Evolutionary conservation across 2,329 filamentous ascomycete species (phyloP).

Genomic region (Epichloe sibirici): DNA sequence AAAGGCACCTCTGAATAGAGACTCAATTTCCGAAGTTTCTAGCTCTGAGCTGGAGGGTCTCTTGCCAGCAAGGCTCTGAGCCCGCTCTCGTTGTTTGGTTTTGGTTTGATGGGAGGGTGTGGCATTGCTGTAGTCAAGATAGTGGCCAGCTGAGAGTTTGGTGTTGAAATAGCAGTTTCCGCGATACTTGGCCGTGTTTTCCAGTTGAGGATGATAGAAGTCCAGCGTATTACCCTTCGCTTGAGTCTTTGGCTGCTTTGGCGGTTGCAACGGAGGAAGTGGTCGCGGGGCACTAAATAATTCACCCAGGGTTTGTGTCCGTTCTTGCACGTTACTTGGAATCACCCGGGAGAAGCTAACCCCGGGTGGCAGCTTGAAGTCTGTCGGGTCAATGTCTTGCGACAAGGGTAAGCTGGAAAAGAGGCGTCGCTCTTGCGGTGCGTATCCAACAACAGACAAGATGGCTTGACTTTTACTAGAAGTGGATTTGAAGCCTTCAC

Average conservation of each 20-base stretch:
- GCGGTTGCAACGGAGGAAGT: constrained; percentile 54
- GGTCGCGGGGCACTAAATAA: constrained; percentile 57
- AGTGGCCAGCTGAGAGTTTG: constrained; percentile 53
- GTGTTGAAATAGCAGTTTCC: constrained; percentile 54
- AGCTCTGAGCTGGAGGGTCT: constrained; percentile 44
- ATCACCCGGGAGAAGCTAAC: constrained; percentile 38
- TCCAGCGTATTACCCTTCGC: constrained; percentile 48
- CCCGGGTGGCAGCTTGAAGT: constrained; percentile 56
- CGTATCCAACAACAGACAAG: constrained; percentile 66
- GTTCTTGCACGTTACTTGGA: constrained; percentile 29
- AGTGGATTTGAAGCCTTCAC: constrained; percentile 26
- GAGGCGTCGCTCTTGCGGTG: constrained; percentile 61
- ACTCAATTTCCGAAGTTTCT: constrained; percentile 57
- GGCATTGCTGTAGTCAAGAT: constrained; percentile 58
- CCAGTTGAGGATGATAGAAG: constrained; percentile 41
- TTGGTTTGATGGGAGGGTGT: constrained; percentile 40
- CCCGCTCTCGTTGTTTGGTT: constrained; percentile 58
- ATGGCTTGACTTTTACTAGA: constrained; percentile 41
- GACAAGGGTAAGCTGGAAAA: constrained; percentile 65
- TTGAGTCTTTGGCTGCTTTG: constrained; percentile 57
- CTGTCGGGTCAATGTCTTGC: constrained; percentile 17
- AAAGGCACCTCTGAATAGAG: constrained; percentile 66
- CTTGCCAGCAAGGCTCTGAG: constrained; percentile 51
- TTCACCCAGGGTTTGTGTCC: constrained; percentile 56
- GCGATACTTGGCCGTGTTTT: constrained; percentile 41